A percentile compares a stretch with the other conserved stretches of the same genome.
These are phyloP conservation scores for Colletotrichum sp. DNA, from an alignment of 2,329 filamentous ascomycete species.

Conservation along the genomic window DNA sequence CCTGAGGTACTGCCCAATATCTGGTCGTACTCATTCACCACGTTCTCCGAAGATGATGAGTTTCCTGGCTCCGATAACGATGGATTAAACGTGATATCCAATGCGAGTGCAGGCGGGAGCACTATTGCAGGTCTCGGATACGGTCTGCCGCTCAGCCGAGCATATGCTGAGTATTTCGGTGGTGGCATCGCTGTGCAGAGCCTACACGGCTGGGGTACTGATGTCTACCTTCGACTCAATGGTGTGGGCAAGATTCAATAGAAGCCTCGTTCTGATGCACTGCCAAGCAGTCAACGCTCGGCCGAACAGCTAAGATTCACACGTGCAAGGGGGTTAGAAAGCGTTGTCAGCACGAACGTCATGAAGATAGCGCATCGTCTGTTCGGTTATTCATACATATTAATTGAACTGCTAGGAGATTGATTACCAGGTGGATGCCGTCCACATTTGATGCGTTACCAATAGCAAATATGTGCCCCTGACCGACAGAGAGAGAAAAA, in stretches of 20 bases:
- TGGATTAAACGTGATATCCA: slow-evolving; percentile 77
- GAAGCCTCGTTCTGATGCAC: background rate
- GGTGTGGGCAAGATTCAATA: slow-evolving; percentile 62
- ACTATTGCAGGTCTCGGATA: slow-evolving; percentile 95
- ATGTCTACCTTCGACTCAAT: slow-evolving; percentile 71
- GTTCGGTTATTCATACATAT: background rate
- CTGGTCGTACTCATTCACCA: slow-evolving; percentile 98
- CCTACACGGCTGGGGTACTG: slow-evolving; percentile 87
- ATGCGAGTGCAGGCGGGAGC: slow-evolving; percentile 73
- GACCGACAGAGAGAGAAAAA: background rate
- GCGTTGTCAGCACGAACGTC: background rate
- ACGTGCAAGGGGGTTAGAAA: background rate
- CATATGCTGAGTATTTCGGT: slow-evolving; percentile 98
- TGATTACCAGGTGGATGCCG: slow-evolving; percentile 12
- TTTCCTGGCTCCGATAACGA: slow-evolving; percentile 54
- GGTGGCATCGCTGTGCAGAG: slow-evolving; percentile 96
- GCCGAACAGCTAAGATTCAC: background rate
- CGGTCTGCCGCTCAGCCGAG: slow-evolving; percentile 85
- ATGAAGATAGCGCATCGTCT: background rate
- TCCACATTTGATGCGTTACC: background rate
- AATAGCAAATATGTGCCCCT: background rate
- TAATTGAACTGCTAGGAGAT: slow-evolving; percentile 11
- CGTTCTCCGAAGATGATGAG: slow-evolving; percentile 72
- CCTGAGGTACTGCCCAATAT: slow-evolving; percentile 85
- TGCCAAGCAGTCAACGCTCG: background rate